These are phyloP conservation scores for Candida ficus DNA, from an alignment of 805 yeast genomes.

Conservation along the genomic window DNA sequence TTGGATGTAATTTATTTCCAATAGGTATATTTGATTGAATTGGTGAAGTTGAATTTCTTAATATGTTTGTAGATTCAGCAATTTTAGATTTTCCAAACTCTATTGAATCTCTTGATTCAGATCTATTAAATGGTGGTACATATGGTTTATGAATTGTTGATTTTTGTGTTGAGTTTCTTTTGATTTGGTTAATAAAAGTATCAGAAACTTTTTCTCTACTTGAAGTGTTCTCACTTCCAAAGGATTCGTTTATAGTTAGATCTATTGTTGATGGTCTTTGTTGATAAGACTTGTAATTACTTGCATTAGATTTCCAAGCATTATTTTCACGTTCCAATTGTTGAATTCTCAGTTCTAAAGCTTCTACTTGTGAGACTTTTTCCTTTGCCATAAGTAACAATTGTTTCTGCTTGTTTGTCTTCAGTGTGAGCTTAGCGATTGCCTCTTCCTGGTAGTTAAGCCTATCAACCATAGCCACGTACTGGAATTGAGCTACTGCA, in stretches of 20 bases:
- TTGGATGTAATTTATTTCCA: conserved; percentile 5
- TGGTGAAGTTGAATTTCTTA: conserved; percentile 8
- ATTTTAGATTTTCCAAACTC: conserved; percentile 16
- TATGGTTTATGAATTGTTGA: conserved; percentile 2
- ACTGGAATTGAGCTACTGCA: conserved; percentile 22
- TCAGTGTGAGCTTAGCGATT: conserved; percentile 14
- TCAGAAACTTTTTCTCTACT: conserved; percentile 9
- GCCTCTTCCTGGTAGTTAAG: conserved; percentile 13
- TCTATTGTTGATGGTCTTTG: conserved; percentile 19
- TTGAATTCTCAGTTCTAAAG: conserved; percentile 11
- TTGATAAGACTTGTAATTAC: too few species aligned
- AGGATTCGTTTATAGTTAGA: conserved; percentile 17
- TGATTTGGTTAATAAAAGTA: conserved; percentile 19
- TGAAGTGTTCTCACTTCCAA: conserved; percentile 6
- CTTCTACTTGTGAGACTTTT: conserved; percentile 15
- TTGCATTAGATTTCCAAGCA: not conserved
- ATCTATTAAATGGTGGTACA: not conserved
- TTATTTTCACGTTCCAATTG: conserved; percentile 11
- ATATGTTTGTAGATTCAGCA: conserved; percentile 23
- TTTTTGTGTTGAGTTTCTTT: conserved; percentile 16
- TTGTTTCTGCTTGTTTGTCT: conserved; percentile 20
- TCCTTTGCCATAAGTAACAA: conserved; percentile 21
- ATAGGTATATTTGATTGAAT: conserved; percentile 3
- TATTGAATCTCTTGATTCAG: not conserved
- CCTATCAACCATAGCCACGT: conserved; percentile 17